These are phyloP conservation scores for Phytophthora aleatoria DNA, from an alignment of 352 stramenopile species.

Conservation along the genomic window DNA sequence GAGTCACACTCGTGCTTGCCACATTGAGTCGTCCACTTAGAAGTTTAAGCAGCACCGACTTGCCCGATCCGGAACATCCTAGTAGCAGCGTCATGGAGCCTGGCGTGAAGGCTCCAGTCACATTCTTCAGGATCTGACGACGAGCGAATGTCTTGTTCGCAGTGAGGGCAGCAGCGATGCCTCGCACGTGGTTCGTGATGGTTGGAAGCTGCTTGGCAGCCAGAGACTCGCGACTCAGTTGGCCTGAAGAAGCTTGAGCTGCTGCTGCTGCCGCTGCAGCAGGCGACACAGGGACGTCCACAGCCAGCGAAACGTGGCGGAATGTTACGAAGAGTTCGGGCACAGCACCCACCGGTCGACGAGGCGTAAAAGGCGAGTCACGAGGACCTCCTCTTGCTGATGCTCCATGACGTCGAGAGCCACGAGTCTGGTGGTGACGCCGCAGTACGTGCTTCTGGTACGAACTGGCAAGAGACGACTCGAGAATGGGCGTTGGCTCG, in stretches of 20 bases:
- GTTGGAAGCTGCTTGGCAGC: conserved; percentile 54
- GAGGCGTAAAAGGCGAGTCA: conserved; percentile 33
- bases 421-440: conserved; percentile 26
- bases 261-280: conserved; percentile 27
- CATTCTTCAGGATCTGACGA: conserved; percentile 50
- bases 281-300: conserved; percentile 30
- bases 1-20: conserved; percentile 19
- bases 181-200: conserved; percentile 52
- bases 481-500: conserved; percentile 34
- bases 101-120: conserved; percentile 46
- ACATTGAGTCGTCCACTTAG: conserved; percentile 41
- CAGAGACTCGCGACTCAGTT: conserved; percentile 35
- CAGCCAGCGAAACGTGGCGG: conserved; percentile 40
- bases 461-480: conserved; percentile 33
- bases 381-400: conserved; percentile 11
- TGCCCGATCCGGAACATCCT: conserved; percentile 51
- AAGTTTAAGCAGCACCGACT: conserved; percentile 54
- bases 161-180: conserved; percentile 39
- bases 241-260: conserved; percentile 28
- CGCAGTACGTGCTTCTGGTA: conserved; percentile 36
- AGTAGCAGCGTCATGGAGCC: conserved; percentile 58
- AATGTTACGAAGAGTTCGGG: conserved; percentile 42
- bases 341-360: conserved; percentile 28
- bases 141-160: conserved; percentile 44
- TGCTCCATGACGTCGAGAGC: conserved; percentile 19